Evolutionary conservation across 2,329 filamentous ascomycete species (phyloP).

Genomic region (Sphaerostilbella broomeana): DNA sequence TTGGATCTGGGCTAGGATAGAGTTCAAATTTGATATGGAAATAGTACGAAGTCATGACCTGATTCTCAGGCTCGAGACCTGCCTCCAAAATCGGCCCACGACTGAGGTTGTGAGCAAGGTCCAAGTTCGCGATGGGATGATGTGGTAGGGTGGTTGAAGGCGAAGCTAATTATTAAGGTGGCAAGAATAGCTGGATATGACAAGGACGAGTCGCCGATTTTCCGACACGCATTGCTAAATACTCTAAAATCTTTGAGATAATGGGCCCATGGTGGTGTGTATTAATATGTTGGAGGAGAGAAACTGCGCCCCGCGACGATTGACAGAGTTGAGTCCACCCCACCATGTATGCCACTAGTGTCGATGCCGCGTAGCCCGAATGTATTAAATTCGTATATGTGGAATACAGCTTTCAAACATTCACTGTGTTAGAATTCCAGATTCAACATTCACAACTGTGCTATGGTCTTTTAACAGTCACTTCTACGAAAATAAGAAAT

Average conservation of each 20-base stretch:
- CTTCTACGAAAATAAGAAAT: too few relatives aligned
- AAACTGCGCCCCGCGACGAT: too few relatives aligned
- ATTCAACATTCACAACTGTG: too few relatives aligned
- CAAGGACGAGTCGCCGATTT: not conserved
- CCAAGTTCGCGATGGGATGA: not conserved
- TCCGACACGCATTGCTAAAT: slow-evolving; percentile 5
- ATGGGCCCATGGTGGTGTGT: not conserved
- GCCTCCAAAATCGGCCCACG: not conserved
- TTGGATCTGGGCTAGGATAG: slow-evolving; percentile 42
- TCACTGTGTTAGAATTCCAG: too few relatives aligned
- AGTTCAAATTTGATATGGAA: slow-evolving; percentile 63
- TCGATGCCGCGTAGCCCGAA: too few relatives aligned
- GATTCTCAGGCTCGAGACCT: not conserved
- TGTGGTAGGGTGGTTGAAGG: not conserved
- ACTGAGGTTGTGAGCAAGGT: not conserved
- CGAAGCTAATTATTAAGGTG: slow-evolving; percentile 4
- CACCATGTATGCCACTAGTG: too few relatives aligned
- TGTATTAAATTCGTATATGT: too few relatives aligned
- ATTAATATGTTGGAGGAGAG: not conserved
- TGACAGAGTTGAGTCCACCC: too few relatives aligned
- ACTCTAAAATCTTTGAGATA: not conserved
- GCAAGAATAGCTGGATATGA: not conserved
- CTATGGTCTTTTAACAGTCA: too few relatives aligned
- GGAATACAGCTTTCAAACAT: too few relatives aligned
- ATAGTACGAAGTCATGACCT: slow-evolving; percentile 52